Percentiles rank a stretch among this genome's conserved stretches.
phyloP scores from a whole-genome alignment of 139 green algal genomes.

The Bryopsis sp. region DNA sequence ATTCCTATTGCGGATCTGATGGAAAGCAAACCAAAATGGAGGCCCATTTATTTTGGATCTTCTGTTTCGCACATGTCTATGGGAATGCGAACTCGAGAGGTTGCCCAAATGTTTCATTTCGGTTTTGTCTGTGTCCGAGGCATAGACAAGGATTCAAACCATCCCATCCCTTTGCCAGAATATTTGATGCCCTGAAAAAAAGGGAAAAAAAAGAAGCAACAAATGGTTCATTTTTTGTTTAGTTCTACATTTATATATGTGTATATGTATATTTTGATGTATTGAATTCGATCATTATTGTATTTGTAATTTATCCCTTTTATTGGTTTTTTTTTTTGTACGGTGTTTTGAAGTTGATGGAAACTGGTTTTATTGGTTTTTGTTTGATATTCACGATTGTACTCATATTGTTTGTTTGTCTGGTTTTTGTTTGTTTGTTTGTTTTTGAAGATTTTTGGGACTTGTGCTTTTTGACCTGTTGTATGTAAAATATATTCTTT shows the following conservation, averaged over 20 bases:
- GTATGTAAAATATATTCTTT: too few species aligned
- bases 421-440: too few species aligned
- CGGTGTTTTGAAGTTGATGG: too few species aligned
- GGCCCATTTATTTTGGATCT: constrained; percentile 15
- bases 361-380: not conserved
- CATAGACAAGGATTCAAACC: constrained; percentile 5
- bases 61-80: constrained; percentile 10
- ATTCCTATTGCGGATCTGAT: not conserved
- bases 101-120: constrained; percentile 3
- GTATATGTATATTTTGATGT: too few species aligned
- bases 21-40: not conserved
- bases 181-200: constrained; percentile 4
- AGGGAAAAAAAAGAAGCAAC: not conserved
- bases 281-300: not conserved
- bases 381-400: not conserved
- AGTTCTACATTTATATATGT: not conserved
- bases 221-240: not conserved
- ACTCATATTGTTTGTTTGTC: not conserved
- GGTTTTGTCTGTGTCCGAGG: constrained; percentile 2
- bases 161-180: not conserved
- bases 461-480: too few species aligned
- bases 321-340: too few species aligned
- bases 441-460: too few species aligned
- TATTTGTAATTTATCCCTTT: not conserved
- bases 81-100: constrained; percentile 1